Evolutionary conservation across 2,329 filamentous ascomycete genomes (phyloP).

Genomic region (Colletotrichum somersetense): DNA sequence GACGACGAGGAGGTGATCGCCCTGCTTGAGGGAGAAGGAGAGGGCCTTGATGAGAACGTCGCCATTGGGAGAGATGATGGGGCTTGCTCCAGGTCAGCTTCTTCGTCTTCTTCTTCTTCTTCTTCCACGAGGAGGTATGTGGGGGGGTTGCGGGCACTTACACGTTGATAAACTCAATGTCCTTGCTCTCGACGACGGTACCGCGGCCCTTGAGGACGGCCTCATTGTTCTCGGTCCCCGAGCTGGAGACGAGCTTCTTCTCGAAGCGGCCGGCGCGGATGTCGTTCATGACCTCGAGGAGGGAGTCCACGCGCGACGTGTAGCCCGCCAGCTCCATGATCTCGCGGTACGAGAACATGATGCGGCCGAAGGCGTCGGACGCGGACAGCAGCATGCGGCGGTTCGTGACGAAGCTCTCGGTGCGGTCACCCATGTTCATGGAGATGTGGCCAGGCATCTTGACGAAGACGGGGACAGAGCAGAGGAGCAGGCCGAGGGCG

Average conservation of each 20-base stretch:
- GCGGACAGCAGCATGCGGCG: slow-evolving; percentile 90
- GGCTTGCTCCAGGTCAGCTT: slow-evolving; percentile 56
- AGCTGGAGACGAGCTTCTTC: slow-evolving; percentile 95
- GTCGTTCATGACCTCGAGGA: slow-evolving; percentile 95
- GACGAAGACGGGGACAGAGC: slow-evolving; percentile 96
- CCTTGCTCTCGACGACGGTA: slow-evolving; percentile 81
- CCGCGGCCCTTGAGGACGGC: slow-evolving; percentile 87
- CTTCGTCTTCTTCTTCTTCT: neutral
- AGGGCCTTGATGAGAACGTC: slow-evolving; percentile 89
- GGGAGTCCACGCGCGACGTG: slow-evolving; percentile 89
- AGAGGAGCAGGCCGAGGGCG: slow-evolving; percentile 88
- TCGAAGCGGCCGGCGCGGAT: slow-evolving; percentile 91
- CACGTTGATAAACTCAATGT: slow-evolving; percentile 89
- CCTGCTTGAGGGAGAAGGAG: slow-evolving; percentile 86
- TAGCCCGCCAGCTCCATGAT: slow-evolving; percentile 96
- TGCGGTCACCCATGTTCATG: slow-evolving; percentile 77
- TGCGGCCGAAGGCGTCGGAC: slow-evolving; percentile 92
- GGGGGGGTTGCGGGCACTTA: slow-evolving; percentile 52
- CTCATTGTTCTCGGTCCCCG: slow-evolving; percentile 83
- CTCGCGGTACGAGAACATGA: slow-evolving; percentile 99
- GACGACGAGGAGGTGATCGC: slow-evolving; percentile 93
- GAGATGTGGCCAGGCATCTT: slow-evolving; percentile 80
- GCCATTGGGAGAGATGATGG: slow-evolving; percentile 96
- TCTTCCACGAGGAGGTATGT: no score
- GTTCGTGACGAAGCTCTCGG: slow-evolving; percentile 91